These are phyloP conservation scores for Orbilia oligospora DNA, from an alignment of 2,329 filamentous ascomycete genomes.

Conservation along the genomic window DNA sequence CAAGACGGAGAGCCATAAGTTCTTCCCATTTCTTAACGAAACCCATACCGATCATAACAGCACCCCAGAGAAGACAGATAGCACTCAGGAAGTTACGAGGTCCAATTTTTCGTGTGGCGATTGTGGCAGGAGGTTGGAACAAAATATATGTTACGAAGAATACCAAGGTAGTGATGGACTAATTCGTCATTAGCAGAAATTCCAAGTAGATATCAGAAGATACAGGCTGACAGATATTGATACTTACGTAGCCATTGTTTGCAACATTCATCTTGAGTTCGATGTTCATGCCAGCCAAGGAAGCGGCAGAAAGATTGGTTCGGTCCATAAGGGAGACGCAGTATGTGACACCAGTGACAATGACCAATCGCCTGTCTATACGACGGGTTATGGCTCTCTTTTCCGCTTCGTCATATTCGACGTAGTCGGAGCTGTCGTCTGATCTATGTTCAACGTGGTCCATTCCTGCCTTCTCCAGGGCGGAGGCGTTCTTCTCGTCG, in stretches of 20 bases:
- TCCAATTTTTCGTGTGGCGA: conserved; percentile 78
- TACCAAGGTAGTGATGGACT: conserved; percentile 57
- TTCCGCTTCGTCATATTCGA: conserved; percentile 69
- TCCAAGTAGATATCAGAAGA: neutral
- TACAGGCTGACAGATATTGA: neutral
- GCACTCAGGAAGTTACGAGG: conserved; percentile 72
- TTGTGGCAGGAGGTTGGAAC: conserved; percentile 79
- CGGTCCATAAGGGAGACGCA: conserved; percentile 84
- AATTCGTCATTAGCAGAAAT: conserved; percentile 3
- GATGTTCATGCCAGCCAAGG: conserved; percentile 74
- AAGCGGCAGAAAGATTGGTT: conserved; percentile 80
- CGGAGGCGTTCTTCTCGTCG: conserved; percentile 37
- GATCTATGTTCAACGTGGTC: conserved; percentile 52
- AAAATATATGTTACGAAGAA: conserved; percentile 72
- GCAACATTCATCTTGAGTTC: conserved; percentile 53
- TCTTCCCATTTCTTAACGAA: conserved; percentile 72
- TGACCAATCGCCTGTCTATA: conserved; percentile 77
- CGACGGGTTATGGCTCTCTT: conserved; percentile 78
- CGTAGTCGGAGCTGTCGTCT: conserved; percentile 51
- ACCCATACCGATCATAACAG: conserved; percentile 76
- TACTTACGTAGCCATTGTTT: conserved; percentile 56
- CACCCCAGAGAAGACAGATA: conserved; percentile 74
- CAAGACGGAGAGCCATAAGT: conserved; percentile 72
- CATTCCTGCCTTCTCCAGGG: conserved; percentile 51
- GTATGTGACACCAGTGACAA: conserved; percentile 77